phyloP scores from a whole-genome alignment of 352 stramenopile genomes.

The Lagenidium giganteum region DNA sequence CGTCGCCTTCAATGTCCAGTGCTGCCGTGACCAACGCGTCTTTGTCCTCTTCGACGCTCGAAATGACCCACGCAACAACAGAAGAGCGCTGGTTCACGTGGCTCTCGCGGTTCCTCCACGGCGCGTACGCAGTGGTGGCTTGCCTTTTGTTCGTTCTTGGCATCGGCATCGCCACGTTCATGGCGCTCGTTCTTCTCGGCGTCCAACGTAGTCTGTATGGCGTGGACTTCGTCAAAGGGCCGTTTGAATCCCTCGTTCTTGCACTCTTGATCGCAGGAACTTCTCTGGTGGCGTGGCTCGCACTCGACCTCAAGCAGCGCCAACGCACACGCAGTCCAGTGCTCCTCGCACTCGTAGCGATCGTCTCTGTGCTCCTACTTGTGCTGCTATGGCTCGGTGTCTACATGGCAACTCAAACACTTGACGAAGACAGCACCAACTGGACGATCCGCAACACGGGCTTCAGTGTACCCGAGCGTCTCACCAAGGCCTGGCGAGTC shows the following conservation, averaged over 20 bases:
- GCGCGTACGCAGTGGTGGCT: slow-evolving; percentile 24
- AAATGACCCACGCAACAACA: slow-evolving; percentile 44
- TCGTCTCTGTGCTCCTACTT: slow-evolving; percentile 38
- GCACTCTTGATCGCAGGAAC: slow-evolving; percentile 23
- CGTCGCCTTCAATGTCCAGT: background rate
- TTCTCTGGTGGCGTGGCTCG: slow-evolving; percentile 44
- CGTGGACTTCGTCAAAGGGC: slow-evolving; percentile 40
- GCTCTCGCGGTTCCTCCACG: slow-evolving; percentile 39
- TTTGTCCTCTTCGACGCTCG: slow-evolving; percentile 28
- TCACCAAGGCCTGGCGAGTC: slow-evolving; percentile 41
- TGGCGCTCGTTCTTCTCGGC: slow-evolving; percentile 46
- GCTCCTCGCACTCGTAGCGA: slow-evolving; percentile 31
- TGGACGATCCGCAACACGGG: slow-evolving; percentile 71
- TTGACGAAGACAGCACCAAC: slow-evolving; percentile 38
- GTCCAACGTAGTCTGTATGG: slow-evolving; percentile 45
- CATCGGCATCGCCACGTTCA: slow-evolving; percentile 41
- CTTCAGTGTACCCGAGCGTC: slow-evolving; percentile 49
- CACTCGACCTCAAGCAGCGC: slow-evolving; percentile 38
- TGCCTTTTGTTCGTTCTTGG: slow-evolving; percentile 36
- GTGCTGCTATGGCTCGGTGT: slow-evolving; percentile 28
- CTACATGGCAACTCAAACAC: slow-evolving; percentile 60
- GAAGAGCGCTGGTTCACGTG: slow-evolving; percentile 78
- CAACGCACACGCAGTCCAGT: slow-evolving; percentile 23
- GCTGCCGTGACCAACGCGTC: background rate
- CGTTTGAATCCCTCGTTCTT: slow-evolving; percentile 30